Base-by-base conservation (phyloP, 2,329 filamentous ascomycete species). In the Fusarium neocosmosporiellum region DNA sequence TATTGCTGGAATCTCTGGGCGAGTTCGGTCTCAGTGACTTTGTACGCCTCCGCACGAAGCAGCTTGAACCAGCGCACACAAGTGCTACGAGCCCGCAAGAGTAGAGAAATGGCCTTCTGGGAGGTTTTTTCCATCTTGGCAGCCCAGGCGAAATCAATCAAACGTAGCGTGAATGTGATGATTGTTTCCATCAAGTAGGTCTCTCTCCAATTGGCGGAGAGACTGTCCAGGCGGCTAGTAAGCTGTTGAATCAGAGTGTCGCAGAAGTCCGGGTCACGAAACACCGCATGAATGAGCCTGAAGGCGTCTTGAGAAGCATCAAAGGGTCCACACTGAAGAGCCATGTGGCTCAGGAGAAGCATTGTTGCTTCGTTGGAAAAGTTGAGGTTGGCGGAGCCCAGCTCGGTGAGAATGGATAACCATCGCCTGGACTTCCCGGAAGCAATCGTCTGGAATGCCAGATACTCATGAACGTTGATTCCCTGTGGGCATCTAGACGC, bases 151-250 rank as follows among this genome's bases (percentile, higher is more conserved):
- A 63, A 24, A 62, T 73, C 50, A 53, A 75, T 82, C 5, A 77
- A 72, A 5, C 88, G 84, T 2, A 89, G 75, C 1, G 83, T 75
- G 2, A 93, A 72, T 0, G 84, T 87, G 14, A 92, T 83, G 7
- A 92, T 65, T 0, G 86, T 83, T 9, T 90, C 87, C 89, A 93
- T 91, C 13, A 86, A 83, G 58, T 88, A 79, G 0, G 81, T 83
- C 71, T 92, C 91, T 1, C 90, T 84, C 88, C 89, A 92, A 46
- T 91, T 93, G 0, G 81, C 79, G 0, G 80, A 78, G 16, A 93
- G 85, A 0, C 77, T 78, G 0, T 83, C 77, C 0, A 92, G 66
- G 1, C 82, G 79, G 5, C 69, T 70, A 63, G 81, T 73, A 0
- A 92, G 75, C 48, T 90, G 85, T 0, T 85, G 76, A 0, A 88